Percentiles rank a stretch among this genome's conserved stretches.
These are phyloP conservation scores for Paramecium octaurelia DNA, from an alignment of 73 alveolate genomes.

Conservation along the genomic window DNA sequence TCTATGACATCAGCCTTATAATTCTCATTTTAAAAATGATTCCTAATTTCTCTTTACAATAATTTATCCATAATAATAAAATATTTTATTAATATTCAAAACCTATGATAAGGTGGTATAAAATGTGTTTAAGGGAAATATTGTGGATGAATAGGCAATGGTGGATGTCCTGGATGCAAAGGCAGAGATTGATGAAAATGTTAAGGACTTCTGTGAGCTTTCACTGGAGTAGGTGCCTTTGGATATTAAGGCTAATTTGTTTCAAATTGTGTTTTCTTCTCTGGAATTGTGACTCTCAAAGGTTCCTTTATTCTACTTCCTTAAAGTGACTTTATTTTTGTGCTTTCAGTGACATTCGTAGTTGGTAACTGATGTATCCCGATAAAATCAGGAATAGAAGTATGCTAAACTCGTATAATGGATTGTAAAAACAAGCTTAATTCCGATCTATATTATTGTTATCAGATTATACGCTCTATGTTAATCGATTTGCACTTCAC, in stretches of 20 bases:
- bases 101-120: constrained; percentile 3
- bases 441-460: background rate
- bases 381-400: background rate
- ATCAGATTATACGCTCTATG: background rate
- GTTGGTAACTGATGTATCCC: constrained; percentile 33
- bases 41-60: constrained; percentile 9
- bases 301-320: background rate
- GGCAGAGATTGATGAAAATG: background rate
- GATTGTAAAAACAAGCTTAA: background rate
- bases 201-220: background rate
- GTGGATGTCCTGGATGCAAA: background rate
- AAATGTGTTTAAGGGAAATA: background rate
- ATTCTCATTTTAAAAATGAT: constrained; percentile 29
- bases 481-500: background rate
- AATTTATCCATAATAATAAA: constrained; percentile 32
- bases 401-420: background rate
- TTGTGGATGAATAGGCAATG: background rate
- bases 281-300: background rate
- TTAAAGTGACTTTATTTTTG: background rate
- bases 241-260: background rate
- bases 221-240: background rate
- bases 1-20: constrained; percentile 32
- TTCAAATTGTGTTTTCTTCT: background rate
- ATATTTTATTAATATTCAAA: background rate
- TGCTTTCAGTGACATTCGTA: background rate